Percentiles rank a stretch among this genome's conserved stretches.
These are phyloP conservation scores for Salmacisia buchloeana DNA, from an alignment of 1,284 basidiomycete species.

Conservation along the genomic window DNA sequence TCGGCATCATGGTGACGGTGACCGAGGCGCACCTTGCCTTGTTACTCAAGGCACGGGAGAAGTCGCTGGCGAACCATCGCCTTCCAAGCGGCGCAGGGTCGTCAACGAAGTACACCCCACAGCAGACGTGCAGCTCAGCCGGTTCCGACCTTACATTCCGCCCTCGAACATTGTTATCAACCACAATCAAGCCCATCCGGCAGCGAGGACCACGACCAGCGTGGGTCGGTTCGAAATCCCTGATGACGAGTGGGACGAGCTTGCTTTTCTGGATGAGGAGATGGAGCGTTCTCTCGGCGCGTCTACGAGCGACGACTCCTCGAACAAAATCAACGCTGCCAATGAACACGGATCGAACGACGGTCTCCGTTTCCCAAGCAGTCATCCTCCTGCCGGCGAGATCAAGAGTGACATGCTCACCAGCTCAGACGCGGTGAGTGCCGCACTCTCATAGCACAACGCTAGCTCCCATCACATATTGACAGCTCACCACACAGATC, in stretches of 20 bases:
- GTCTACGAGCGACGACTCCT: not conserved
- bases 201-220: not conserved
- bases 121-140: not conserved
- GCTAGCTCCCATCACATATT: too few species aligned
- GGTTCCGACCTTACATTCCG: not conserved
- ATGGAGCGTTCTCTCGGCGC: not conserved
- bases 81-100: not conserved
- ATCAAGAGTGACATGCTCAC: too few species aligned
- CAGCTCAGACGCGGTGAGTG: too few species aligned
- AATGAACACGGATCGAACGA: too few species aligned
- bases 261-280: not conserved
- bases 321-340: not conserved
- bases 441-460: too few species aligned
- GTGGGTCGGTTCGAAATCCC: not conserved
- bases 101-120: not conserved
- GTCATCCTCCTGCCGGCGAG: too few species aligned
- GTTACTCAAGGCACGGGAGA: not conserved
- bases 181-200: not conserved
- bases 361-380: too few species aligned
- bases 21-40: too few species aligned
- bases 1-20: too few species aligned
- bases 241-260: not conserved
- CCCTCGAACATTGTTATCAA: not conserved
- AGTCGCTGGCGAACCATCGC: not conserved
- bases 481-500: not conserved